Conservation (phyloP, 2,329 filamentous ascomycete species). For the Chaetomium sp. region DNA sequence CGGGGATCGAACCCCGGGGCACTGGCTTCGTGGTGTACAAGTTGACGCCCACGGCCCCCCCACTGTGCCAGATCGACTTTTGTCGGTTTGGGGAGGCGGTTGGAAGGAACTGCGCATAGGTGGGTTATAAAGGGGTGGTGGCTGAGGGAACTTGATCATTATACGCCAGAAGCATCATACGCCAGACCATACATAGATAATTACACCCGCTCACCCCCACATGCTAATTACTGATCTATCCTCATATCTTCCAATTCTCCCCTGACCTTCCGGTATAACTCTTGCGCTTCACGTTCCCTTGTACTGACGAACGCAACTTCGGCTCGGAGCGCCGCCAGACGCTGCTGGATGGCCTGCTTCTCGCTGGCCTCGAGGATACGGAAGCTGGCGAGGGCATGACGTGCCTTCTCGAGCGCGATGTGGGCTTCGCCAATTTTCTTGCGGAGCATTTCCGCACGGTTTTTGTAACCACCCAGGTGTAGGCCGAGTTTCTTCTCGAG, state of each 20-base stretch:
- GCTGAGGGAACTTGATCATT: too few relatives aligned
- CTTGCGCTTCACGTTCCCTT: slow-evolving; percentile 85
- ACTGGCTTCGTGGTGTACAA: too few relatives aligned
- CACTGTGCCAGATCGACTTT: too few relatives aligned
- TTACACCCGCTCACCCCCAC: too few relatives aligned
- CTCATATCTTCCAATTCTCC: slow-evolving; percentile 67
- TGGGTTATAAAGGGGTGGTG: too few relatives aligned
- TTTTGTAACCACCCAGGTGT: slow-evolving; percentile 84
- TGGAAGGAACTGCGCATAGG: too few relatives aligned
- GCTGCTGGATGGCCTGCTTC: slow-evolving; percentile 63
- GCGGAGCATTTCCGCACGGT: slow-evolving; percentile 72
- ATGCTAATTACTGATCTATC: slow-evolving; percentile 11
- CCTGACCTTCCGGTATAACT: slow-evolving; percentile 67
- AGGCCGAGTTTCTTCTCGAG: slow-evolving; percentile 88
- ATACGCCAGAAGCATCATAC: too few relatives aligned
- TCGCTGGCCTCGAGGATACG: slow-evolving; percentile 72
- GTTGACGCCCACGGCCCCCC: too few relatives aligned
- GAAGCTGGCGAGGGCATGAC: slow-evolving; percentile 65
- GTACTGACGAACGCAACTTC: slow-evolving; percentile 75
- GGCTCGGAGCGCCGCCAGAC: slow-evolving; percentile 70
- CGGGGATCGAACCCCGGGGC: too few relatives aligned
- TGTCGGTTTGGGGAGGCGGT: too few relatives aligned
- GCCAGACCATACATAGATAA: too few relatives aligned
- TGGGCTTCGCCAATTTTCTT: slow-evolving; percentile 73
- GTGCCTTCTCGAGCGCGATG: slow-evolving; percentile 66